Base-by-base conservation (phyloP, 768 basidiomycete species). In the Paxillus ammoniavirescens region DNA sequence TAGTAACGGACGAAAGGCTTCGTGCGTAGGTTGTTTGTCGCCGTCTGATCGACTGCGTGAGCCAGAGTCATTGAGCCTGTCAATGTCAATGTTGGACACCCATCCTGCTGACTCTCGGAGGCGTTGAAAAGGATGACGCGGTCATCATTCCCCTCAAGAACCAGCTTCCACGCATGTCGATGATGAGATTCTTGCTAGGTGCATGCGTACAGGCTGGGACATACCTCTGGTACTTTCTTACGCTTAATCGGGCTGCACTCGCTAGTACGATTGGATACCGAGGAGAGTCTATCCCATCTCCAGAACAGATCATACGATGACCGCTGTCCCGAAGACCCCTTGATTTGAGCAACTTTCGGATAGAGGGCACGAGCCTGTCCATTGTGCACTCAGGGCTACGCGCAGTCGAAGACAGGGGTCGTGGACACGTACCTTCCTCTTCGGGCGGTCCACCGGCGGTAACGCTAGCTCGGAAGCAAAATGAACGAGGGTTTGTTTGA, bases 331-430 rank as follows among this genome's bases (percentile, higher is more conserved):
- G 66, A 65, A 40, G 40, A 53, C 46, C 69, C 73, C 53, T 71
- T 75, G 33, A 62, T 60, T 53, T 76, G 75, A 14, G 76, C 75
- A 49, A 77, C 72, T 50, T 63, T 71, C 28, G 77, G 77, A 52
- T 76, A 77, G 18, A 65, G 61, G 12, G 72, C 47, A 51, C 61
- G 67, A 47, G 54, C 50, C 70, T 68, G 53, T 8, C 18, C 46
- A 13, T 10, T 2, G 15, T 12, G 17, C 43, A 5, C 33, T 18
- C 18, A 2, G 21, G 4, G 47, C 26, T 26, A 6, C 26, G 26
- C 6, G 37, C 13, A 47, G 30, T 23, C 43, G 13, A 12, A 18
- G 38, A 26, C 37, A 21, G 42, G 26, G 38, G 12, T 8, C 8
- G 26, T 10, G 14, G 43, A 8, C 15, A n/a, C 61, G 13, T 56